phyloP scores from a whole-genome alignment of 139 green algal genomes.

The Limnomonas spitsbergensis region DNA sequence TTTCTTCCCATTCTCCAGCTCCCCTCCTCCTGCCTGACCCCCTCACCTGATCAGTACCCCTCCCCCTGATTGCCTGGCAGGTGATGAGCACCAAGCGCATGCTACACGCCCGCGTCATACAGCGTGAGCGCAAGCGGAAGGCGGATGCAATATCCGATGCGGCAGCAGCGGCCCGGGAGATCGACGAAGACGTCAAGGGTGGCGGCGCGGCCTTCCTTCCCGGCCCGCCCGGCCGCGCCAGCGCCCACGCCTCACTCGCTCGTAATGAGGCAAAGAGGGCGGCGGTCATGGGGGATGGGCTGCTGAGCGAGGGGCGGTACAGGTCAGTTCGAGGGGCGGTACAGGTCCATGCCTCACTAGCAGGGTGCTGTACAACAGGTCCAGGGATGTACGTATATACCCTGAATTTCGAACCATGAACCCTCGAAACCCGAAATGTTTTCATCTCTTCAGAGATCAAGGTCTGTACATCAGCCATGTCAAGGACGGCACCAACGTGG shows the following conservation, averaged over 20 bases:
- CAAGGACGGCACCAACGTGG: slow-evolving; percentile 26
- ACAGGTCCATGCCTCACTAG: background rate
- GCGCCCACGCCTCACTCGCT: background rate
- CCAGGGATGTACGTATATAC: no score
- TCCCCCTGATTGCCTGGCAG: no score
- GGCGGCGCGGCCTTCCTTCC: background rate
- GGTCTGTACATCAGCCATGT: slow-evolving; percentile 43
- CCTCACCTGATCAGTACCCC: no score
- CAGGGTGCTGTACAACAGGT: no score
- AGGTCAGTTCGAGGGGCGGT: background rate
- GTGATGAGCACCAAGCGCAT: slow-evolving; percentile 74
- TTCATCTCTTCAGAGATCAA: slow-evolving; percentile 34
- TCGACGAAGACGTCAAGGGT: background rate
- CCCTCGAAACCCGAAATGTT: no score
- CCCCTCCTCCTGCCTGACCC: no score
- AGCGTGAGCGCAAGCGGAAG: slow-evolving; percentile 30
- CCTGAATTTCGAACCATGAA: no score
- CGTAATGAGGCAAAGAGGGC: slow-evolving; percentile 21
- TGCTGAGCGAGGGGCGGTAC: slow-evolving; percentile 26
- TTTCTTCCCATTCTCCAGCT: no score
- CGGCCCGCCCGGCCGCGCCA: no score
- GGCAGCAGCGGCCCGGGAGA: background rate
- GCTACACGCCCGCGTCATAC: slow-evolving; percentile 55
- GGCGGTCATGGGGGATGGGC: slow-evolving; percentile 22
- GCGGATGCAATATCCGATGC: background rate